Evolutionary conservation across 306 rosid species (phyloP), one percentile per base, ranked within the genome.

Genomic region (Echinosophora koreensis): DNA sequence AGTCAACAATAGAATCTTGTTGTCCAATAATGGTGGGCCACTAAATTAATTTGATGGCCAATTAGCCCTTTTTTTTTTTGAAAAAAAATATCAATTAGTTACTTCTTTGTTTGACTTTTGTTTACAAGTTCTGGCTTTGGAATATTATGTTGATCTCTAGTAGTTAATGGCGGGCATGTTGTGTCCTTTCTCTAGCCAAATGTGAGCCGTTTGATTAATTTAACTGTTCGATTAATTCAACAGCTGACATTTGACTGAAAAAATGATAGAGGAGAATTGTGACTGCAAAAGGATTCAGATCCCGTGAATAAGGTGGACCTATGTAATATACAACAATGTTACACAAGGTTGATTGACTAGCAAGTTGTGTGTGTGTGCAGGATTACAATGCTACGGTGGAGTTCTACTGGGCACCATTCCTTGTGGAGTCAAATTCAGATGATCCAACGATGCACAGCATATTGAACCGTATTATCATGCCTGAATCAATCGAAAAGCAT

Each of bases 381-480:
- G 96, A 92, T 13, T 89, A 92, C 35, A 95, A 90, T 82, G 90
- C 99, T 10, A 92, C 97, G 0, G 89, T 95, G 69, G 97, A 95
- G 62, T 95, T 95, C 76, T 90, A 95, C 63, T 95, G 99, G 99
- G 93, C 99, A 18, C 99, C 99, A 22, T 95, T 95, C 64, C 73
- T 95, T 32, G 99, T 95, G 14, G 97, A 95, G 82, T 95, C 99
- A 39, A 95, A 95, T 83, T 95, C 99, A 6, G 99, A 95, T 74
- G 90, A 95, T 85, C 98, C 99, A 44, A 66, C 11, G 0, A 86
- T 89, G 96, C 99, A 95, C 74, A 90, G 96, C 86, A 90, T 95
- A 52, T 77, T 84, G 71, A 88, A 92, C 73, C 97, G 99, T 22
- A 88, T 92, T 2, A 92, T 95, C 80, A 92, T 87, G 97, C 92